phyloP scores from a whole-genome alignment of 23 red algal genomes.

The Gracilaria domingensis region DNA sequence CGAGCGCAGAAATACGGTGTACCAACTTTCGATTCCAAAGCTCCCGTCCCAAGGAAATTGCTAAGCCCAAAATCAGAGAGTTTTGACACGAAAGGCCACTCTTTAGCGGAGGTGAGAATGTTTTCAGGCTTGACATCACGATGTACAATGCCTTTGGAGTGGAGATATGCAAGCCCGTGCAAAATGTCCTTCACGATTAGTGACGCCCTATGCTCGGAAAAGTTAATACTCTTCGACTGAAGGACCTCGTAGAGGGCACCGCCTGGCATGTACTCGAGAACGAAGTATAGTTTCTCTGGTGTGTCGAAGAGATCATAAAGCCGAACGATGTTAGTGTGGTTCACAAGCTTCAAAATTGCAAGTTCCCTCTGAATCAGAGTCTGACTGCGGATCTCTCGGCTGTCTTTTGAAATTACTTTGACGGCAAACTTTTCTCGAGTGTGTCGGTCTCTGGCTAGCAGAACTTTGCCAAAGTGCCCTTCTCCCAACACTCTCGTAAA shows the following conservation, averaged over 20 bases:
- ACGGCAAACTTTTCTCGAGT: constrained; percentile 88
- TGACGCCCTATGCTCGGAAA: constrained; percentile 77
- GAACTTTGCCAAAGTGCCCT: constrained; percentile 87
- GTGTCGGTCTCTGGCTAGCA: constrained; percentile 76
- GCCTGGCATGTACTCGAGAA: constrained; percentile 86
- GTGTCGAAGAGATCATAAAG: constrained; percentile 90
- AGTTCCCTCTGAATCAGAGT: constrained; percentile 86
- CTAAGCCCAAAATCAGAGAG: constrained; percentile 92
- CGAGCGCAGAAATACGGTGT: constrained; percentile 84
- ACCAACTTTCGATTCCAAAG: constrained; percentile 79
- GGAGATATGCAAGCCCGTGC: constrained; percentile 85
- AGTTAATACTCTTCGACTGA: constrained; percentile 49
- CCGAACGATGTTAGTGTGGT: constrained; percentile 81
- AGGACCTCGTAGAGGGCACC: constrained; percentile 85
- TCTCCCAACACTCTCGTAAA: constrained; percentile 75
- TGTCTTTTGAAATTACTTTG: constrained; percentile 82
- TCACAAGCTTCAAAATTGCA: constrained; percentile 78
- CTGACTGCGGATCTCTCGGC: constrained; percentile 53
- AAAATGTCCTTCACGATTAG: constrained; percentile 84
- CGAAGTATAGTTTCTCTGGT: constrained; percentile 77
- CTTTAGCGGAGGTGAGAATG: constrained; percentile 68
- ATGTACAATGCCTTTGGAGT: constrained; percentile 91
- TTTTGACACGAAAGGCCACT: constrained; percentile 86
- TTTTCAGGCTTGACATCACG: constrained; percentile 96
- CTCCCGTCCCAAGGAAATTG: constrained; percentile 72